A percentile compares a stretch with the other conserved stretches of the same genome.
These are phyloP conservation scores for Cercospora zeae-maydis DNA, from an alignment of 2,329 filamentous ascomycete genomes.

Conservation along the genomic window DNA sequence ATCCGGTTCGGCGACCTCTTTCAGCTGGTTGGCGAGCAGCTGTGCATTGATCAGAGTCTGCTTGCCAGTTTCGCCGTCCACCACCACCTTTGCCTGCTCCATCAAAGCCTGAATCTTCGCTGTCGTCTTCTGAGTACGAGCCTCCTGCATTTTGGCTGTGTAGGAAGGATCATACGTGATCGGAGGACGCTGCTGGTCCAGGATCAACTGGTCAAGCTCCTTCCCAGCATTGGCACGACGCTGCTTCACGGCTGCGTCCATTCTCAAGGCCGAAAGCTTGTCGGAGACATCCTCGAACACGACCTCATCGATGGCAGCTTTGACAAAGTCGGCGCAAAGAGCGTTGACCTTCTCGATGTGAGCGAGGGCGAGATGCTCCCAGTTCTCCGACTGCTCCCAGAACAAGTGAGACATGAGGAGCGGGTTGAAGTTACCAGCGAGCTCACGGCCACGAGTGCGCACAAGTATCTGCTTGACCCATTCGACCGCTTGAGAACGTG, in stretches of 20 bases:
- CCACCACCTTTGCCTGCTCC: slow-evolving; percentile 9
- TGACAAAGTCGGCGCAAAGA: slow-evolving; percentile 38
- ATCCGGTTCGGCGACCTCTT: slow-evolving; percentile 23
- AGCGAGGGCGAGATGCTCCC: slow-evolving; percentile 43
- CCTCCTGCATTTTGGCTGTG: slow-evolving; percentile 35
- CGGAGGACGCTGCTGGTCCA: slow-evolving; percentile 41
- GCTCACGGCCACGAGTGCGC: slow-evolving; percentile 52
- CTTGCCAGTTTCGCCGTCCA: slow-evolving; percentile 3
- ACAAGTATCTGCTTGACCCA: slow-evolving; percentile 59
- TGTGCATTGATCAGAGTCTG: not conserved
- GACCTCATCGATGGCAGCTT: slow-evolving; percentile 29
- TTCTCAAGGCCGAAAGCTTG: slow-evolving; percentile 20
- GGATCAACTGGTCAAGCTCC: slow-evolving; percentile 41
- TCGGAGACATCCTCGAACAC: not conserved
- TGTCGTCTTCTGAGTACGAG: not conserved
- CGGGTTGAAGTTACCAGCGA: slow-evolving; percentile 60
- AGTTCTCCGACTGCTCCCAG: slow-evolving; percentile 54
- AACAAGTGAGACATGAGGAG: slow-evolving; percentile 59
- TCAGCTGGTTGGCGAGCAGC: not conserved
- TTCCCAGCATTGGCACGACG: slow-evolving; percentile 35
- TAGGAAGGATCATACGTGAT: slow-evolving; percentile 42
- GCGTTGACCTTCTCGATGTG: slow-evolving; percentile 40
- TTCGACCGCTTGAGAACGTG: slow-evolving; percentile 40
- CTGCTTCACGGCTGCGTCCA: slow-evolving; percentile 43
- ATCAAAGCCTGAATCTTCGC: slow-evolving; percentile 16